These are phyloP conservation scores for Colletotrichum sp. DNA, from an alignment of 2,329 filamentous ascomycete genomes.

Conservation along the genomic window DNA sequence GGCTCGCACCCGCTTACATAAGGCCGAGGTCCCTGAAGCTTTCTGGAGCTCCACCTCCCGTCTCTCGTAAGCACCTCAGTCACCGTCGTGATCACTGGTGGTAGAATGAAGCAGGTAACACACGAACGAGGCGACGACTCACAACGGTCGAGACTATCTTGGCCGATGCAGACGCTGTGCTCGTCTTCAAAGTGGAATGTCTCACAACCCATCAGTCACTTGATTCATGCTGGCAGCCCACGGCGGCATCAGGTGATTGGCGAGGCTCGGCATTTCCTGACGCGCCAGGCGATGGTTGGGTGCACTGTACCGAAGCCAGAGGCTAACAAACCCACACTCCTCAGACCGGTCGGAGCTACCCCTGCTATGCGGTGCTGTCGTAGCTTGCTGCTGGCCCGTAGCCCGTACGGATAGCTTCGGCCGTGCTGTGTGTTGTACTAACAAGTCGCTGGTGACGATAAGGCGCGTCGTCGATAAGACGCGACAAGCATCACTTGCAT, in stretches of 20 bases:
- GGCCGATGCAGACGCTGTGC: conserved; percentile 2
- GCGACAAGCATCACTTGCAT: conserved; percentile 2
- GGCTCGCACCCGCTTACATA: not conserved
- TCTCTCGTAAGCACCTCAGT: not conserved
- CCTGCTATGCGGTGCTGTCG: not conserved
- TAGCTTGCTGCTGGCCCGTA: not conserved
- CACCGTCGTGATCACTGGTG: not conserved
- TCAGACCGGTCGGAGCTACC: conserved; percentile 3
- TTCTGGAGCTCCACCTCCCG: not conserved
- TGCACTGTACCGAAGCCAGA: not conserved
- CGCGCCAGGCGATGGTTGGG: conserved; percentile 1
- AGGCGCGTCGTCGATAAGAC: not conserved
- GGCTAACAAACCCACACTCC: not conserved
- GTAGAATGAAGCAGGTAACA: not conserved
- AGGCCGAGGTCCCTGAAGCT: not conserved
- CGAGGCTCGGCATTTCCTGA: conserved; percentile 19
- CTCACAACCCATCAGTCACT: conserved; percentile 23
- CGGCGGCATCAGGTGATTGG: conserved; percentile 21
- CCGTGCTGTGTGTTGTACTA: not conserved
- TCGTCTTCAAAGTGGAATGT: conserved; percentile 14
- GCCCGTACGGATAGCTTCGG: not conserved
- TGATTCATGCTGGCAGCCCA: conserved; percentile 21
- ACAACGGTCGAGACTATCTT: not conserved
- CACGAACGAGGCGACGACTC: not conserved
- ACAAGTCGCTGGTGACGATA: not conserved